phyloP scores from a whole-genome alignment of 768 basidiomycete species.

The Pisolithus albus region DNA sequence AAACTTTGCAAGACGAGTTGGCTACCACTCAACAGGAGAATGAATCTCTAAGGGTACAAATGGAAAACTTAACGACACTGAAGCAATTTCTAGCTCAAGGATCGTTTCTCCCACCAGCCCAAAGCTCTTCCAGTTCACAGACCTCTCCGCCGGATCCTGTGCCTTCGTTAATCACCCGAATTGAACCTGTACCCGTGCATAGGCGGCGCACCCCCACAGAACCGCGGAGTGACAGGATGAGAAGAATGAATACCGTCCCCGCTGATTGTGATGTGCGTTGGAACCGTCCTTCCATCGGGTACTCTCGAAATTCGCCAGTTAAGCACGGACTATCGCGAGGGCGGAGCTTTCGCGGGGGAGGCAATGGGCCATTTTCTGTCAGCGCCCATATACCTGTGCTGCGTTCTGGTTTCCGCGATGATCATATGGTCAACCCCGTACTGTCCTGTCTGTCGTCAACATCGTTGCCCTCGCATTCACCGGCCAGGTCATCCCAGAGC shows the following conservation, averaged over 20 bases:
- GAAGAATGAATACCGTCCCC: not conserved
- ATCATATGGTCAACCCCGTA: too few species aligned
- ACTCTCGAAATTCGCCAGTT: not conserved
- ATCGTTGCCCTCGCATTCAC: not conserved
- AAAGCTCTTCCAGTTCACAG: too few species aligned
- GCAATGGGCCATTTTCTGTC: too few species aligned
- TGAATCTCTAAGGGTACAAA: constrained; percentile 2
- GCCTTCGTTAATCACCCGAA: too few species aligned
- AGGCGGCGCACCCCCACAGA: constrained; percentile 8
- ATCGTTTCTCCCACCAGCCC: too few species aligned
- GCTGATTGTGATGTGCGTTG: not conserved
- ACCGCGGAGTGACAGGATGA: constrained; percentile 1
- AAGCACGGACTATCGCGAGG: too few species aligned
- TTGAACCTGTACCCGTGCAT: not conserved
- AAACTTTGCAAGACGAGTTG: constrained; percentile 5
- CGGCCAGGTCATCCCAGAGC: not conserved
- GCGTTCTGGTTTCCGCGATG: too few species aligned
- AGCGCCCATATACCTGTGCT: too few species aligned
- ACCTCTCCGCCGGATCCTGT: too few species aligned
- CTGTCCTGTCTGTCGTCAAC: not conserved
- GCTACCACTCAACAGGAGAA: constrained; percentile 7
- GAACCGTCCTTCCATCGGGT: not conserved
- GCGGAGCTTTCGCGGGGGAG: too few species aligned
- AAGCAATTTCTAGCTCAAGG: not conserved
- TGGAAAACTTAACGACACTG: not conserved